Percentiles rank a stretch among this genome's conserved stretches.
Evolutionary conservation across 192 early-diverging fungal species (phyloP).

Genomic region (Gaertneriomyces semiglobifer): DNA sequence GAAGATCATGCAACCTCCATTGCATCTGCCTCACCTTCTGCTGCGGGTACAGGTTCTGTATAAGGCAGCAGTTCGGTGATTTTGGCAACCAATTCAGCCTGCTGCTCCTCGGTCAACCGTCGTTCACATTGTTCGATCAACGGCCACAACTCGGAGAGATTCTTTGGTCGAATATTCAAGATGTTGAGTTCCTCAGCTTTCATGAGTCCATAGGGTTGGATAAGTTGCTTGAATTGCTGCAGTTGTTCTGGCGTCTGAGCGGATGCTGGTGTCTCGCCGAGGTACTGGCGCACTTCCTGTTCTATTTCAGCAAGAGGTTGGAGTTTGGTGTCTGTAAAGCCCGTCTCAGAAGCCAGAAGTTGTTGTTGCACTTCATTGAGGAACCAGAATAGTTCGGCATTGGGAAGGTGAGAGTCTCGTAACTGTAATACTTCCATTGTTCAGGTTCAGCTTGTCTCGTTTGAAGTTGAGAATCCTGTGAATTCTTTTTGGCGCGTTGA

Average conservation of each 20-base stretch:
- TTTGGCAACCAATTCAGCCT: conserved; percentile 50
- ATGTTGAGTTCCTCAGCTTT: conserved; percentile 74
- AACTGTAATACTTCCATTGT: no score
- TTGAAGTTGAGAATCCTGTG: no score
- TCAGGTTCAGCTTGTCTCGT: no score
- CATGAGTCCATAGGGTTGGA: conserved; percentile 53
- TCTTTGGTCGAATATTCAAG: conserved; percentile 65
- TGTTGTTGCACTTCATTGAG: no score
- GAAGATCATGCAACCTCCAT: not conserved
- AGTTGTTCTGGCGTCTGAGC: conserved; percentile 58
- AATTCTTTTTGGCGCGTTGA: no score
- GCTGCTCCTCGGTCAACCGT: conserved; percentile 53
- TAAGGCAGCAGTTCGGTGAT: conserved; percentile 52
- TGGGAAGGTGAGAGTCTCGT: no score
- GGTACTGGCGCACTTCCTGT: conserved; percentile 45
- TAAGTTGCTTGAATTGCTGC: conserved; percentile 35
- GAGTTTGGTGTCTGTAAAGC: no score
- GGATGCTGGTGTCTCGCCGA: conserved; percentile 55
- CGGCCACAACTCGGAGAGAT: conserved; percentile 63
- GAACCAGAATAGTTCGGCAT: no score
- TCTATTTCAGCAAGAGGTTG: no score
- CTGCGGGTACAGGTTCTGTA: conserved; percentile 34
- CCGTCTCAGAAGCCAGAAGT: no score
- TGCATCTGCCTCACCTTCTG: conserved; percentile 30
- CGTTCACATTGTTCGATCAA: conserved; percentile 71